A percentile compares a stretch with the other conserved stretches of the same genome.
Conservation (phyloP, 805 yeast genomes). For the Hanseniaspora mollemarum region DNA sequence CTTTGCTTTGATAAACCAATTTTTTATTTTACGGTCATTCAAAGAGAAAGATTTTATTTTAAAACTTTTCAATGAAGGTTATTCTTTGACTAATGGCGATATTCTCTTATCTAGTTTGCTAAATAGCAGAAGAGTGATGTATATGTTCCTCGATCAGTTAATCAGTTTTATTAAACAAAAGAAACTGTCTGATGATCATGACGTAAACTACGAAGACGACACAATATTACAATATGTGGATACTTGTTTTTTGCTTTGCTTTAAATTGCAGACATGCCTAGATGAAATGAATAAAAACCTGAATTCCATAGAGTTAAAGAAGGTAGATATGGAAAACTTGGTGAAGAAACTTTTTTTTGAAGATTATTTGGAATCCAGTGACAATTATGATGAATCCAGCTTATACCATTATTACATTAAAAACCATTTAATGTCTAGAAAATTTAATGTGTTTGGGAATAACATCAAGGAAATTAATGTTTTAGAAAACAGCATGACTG, state of each 20-base stretch:
- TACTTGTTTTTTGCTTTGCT: conserved; percentile 1
- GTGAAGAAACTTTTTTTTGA: background rate
- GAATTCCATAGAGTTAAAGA: background rate
- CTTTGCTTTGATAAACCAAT: background rate
- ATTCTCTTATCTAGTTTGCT: background rate
- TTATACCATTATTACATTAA: background rate
- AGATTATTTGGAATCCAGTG: background rate
- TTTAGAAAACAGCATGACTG: background rate
- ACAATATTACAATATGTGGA: background rate
- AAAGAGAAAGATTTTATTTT: conserved; percentile 1
- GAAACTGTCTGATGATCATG: background rate
- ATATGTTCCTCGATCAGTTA: background rate
- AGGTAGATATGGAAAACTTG: background rate
- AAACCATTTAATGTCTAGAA: background rate
- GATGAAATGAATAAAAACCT: background rate
- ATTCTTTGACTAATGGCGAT: background rate
- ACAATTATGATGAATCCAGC: background rate
- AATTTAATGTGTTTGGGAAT: background rate
- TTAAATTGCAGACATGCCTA: background rate
- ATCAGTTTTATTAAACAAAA: background rate
- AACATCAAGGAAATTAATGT: background rate
- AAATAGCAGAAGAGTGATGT: background rate
- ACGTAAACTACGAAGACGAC: background rate
- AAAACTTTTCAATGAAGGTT: background rate
- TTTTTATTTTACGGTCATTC: background rate